Percentiles rank a stretch among this genome's conserved stretches.
Conservation (phyloP, 306 rosid species). For the Quercus ilex region DNA sequence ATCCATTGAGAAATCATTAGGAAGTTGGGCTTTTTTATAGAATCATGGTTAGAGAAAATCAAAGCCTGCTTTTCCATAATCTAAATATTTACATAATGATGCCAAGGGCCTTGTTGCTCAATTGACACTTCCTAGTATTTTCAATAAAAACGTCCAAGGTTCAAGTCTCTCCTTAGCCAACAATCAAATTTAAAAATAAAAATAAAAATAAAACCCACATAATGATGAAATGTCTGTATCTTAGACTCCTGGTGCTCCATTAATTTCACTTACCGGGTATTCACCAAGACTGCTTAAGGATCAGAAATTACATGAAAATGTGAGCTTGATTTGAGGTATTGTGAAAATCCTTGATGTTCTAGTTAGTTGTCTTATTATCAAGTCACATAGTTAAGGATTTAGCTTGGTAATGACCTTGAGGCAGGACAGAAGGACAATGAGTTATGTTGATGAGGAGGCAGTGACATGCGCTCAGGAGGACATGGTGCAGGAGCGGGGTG, state of each 20-base stretch:
- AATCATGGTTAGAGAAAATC: background rate
- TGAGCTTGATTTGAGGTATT: background rate
- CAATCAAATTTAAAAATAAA: no score
- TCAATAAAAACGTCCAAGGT: no score
- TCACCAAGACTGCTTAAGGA: background rate
- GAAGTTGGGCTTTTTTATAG: background rate
- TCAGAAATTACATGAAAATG: background rate
- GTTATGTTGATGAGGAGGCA: conserved; percentile 39
- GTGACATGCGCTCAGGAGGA: conserved; percentile 27
- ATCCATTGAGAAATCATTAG: background rate
- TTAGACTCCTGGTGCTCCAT: background rate
- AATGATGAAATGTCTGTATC: background rate
- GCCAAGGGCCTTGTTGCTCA: no score
- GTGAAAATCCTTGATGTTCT: background rate
- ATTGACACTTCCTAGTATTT: no score
- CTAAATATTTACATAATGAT: background rate
- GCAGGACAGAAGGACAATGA: conserved; percentile 8
- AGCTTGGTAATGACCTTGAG: conserved; percentile 4
- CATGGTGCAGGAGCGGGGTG: conserved; percentile 58
- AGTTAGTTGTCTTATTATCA: no score
- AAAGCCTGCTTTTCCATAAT: background rate
- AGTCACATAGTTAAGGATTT: background rate
- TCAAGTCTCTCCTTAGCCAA: no score
- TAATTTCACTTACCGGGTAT: background rate
- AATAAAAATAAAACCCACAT: background rate